A percentile compares a stretch with the other conserved stretches of the same genome.
These are phyloP conservation scores for Termitomyces eurrhizus DNA, from an alignment of 768 basidiomycete genomes.

Conservation along the genomic window DNA sequence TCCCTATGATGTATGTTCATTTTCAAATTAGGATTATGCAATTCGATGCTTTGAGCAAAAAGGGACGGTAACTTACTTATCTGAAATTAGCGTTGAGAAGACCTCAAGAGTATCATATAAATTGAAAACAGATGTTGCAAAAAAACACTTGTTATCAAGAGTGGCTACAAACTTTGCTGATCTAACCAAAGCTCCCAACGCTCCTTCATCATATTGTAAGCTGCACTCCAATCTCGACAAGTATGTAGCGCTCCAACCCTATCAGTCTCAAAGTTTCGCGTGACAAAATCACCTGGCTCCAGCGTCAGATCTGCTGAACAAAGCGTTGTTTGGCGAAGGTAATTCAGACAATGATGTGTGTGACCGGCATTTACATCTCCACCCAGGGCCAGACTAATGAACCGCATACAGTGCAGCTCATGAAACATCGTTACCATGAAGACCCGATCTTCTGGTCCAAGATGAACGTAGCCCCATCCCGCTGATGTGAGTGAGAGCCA, in stretches of 20 bases:
- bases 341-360: constrained; percentile 26
- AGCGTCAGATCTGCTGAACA: constrained; percentile 47
- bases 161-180: not conserved
- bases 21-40: too few species aligned
- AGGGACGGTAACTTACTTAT: too few species aligned
- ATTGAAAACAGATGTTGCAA: too few species aligned
- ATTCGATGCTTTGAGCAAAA: too few species aligned
- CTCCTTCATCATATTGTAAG: constrained; percentile 22
- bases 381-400: not conserved
- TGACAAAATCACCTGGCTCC: constrained; percentile 38
- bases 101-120: too few species aligned
- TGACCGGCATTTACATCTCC: too few species aligned
- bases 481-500: constrained; percentile 6
- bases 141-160: too few species aligned
- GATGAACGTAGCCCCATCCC: constrained; percentile 16
- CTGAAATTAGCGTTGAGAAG: too few species aligned
- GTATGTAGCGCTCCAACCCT: constrained; percentile 35
- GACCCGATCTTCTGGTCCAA: constrained; percentile 10
- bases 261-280: constrained; percentile 29
- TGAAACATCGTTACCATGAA: constrained; percentile 40
- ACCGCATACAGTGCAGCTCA: constrained; percentile 42
- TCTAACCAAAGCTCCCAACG: constrained; percentile 4
- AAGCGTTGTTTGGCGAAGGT: constrained; percentile 40
- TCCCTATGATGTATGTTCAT: too few species aligned
- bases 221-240: constrained; percentile 35